A percentile compares a stretch with the other conserved stretches of the same genome.
Conservation (phyloP, 2,329 filamentous ascomycete genomes). For the Claviceps monticola region DNA sequence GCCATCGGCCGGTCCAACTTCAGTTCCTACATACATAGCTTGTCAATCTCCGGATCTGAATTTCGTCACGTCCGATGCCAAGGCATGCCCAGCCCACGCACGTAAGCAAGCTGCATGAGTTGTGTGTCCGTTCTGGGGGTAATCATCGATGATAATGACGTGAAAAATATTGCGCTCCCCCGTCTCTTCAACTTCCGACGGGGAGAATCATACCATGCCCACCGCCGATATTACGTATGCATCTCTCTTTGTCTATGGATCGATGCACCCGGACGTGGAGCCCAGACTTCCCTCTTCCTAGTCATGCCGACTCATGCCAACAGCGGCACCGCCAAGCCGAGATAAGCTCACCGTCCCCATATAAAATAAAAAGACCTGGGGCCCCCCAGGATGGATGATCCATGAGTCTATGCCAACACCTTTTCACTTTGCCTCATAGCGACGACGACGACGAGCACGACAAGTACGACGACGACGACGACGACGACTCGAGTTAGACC, state of each 20-base stretch:
- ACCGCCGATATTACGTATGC: not conserved
- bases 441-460: not conserved
- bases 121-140: no score
- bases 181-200: not conserved
- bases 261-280: not conserved
- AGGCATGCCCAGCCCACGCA: not conserved
- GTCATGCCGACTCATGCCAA: not conserved
- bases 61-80: not conserved
- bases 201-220: not conserved
- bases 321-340: not conserved
- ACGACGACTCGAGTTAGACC: not conserved
- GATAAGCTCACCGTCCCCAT: not conserved
- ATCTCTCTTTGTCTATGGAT: not conserved
- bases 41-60: not conserved
- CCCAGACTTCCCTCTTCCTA: not conserved
- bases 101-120: not conserved
- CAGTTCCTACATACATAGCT: not conserved
- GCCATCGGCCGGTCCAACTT: no score
- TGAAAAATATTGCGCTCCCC: no score
- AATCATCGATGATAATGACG: no score
- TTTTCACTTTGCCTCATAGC: not conserved
- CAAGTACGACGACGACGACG: not conserved
- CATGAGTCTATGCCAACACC: not conserved
- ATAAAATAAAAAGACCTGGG: not conserved
- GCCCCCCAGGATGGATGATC: not conserved